phyloP scores from a whole-genome alignment of 495 filamentous ascomycete genomes.

The Aspergillus baeticus region DNA sequence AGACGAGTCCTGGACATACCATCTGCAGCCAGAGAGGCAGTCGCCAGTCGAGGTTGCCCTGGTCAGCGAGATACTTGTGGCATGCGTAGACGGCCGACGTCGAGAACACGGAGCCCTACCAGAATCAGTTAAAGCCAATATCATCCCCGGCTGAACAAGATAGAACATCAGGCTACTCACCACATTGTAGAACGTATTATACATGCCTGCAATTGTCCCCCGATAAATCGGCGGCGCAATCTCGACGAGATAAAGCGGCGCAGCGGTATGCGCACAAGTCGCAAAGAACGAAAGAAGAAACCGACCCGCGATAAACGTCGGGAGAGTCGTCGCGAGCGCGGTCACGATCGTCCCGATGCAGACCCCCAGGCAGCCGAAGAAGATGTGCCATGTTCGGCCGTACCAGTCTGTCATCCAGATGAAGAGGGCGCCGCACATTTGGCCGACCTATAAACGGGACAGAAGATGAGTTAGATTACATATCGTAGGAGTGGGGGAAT shows the following conservation, averaged over 20 bases:
- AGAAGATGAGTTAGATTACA: not conserved
- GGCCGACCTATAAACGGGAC: slow-evolving; percentile 13
- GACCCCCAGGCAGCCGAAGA: slow-evolving; percentile 15
- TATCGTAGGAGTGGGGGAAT: not conserved
- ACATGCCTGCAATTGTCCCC: slow-evolving; percentile 60
- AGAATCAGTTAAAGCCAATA: no score
- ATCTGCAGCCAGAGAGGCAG: slow-evolving; percentile 63
- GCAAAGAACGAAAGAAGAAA: slow-evolving; percentile 75
- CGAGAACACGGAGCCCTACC: slow-evolving; percentile 10
- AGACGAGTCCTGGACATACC: slow-evolving; percentile 49
- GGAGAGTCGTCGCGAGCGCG: slow-evolving; percentile 16
- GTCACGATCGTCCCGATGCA: slow-evolving; percentile 15
- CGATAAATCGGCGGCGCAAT: slow-evolving; percentile 69
- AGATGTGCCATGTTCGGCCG: slow-evolving; percentile 12
- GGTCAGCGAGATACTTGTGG: slow-evolving; percentile 22
- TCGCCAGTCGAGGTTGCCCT: slow-evolving; percentile 39
- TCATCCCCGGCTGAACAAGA: no score
- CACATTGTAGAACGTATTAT: slow-evolving; percentile 63
- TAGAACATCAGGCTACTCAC: no score
- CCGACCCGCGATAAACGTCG: slow-evolving; percentile 67
- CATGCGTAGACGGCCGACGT: slow-evolving; percentile 25
- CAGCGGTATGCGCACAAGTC: slow-evolving; percentile 61
- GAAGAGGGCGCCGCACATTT: slow-evolving; percentile 15
- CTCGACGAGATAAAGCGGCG: slow-evolving; percentile 69
- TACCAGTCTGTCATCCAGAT: slow-evolving; percentile 17